These are phyloP conservation scores for Metarhizium robertsii DNA, from an alignment of 2,329 filamentous ascomycete genomes.

Conservation along the genomic window DNA sequence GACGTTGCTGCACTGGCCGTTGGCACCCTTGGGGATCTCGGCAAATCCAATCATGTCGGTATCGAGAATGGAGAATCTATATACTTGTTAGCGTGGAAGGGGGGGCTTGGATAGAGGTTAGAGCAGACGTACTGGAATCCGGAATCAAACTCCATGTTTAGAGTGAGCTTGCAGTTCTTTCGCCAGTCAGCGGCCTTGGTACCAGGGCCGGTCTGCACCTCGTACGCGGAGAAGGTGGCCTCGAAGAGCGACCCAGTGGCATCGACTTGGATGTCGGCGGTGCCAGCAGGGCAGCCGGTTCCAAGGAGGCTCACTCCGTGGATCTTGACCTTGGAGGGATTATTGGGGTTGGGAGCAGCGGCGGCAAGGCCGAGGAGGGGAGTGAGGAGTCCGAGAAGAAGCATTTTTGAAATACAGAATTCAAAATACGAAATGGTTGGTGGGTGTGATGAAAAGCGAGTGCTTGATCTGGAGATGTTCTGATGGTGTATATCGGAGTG, in stretches of 20 bases:
- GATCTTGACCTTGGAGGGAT: slow-evolving; percentile 10
- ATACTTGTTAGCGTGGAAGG: neutral
- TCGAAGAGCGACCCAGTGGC: slow-evolving; percentile 15
- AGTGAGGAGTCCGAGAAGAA: neutral
- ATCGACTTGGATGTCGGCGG: slow-evolving; percentile 15
- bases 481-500: neutral
- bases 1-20: slow-evolving; percentile 15
- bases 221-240: slow-evolving; percentile 16
- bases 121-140: slow-evolving; percentile 15
- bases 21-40: slow-evolving; percentile 13
- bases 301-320: slow-evolving; percentile 13
- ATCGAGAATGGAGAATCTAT: slow-evolving; percentile 16
- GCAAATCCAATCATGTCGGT: slow-evolving; percentile 18
- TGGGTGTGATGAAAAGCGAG: neutral
- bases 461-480: neutral
- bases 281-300: slow-evolving; percentile 15
- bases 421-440: neutral
- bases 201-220: slow-evolving; percentile 14
- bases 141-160: slow-evolving; percentile 15
- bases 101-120: neutral
- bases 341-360: neutral
- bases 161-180: slow-evolving; percentile 18
- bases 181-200: slow-evolving; percentile 14
- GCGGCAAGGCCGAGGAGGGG: slow-evolving; percentile 5
- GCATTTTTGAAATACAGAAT: slow-evolving; percentile 2